phyloP scores from a whole-genome alignment of 257 asterid genomes.

The Datura wrightii region DNA sequence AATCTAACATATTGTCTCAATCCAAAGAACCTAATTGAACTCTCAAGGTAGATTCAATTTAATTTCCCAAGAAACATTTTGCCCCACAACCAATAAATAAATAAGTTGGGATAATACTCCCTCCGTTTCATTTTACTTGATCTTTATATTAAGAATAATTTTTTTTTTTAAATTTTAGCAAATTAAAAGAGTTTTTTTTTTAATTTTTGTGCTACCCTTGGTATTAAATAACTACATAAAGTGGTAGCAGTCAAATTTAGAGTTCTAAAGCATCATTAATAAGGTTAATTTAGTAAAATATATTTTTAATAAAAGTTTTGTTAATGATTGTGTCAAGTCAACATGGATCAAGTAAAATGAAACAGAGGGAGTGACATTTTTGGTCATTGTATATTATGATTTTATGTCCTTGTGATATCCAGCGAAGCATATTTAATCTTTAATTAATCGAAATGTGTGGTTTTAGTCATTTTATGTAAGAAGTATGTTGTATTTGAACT shows the following conservation, averaged over 20 bases:
- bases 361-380: background rate
- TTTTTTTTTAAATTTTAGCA: too few species aligned
- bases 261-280: too few species aligned
- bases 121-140: too few species aligned
- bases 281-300: too few species aligned
- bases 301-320: too few species aligned
- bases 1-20: conserved; percentile 35
- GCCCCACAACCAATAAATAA: conserved; percentile 6
- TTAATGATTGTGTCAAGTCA: too few species aligned
- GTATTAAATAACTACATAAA: too few species aligned
- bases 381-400: background rate
- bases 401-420: background rate
- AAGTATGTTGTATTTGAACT: background rate
- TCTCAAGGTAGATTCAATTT: conserved; percentile 33
- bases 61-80: conserved; percentile 46
- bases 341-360: too few species aligned
- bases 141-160: too few species aligned
- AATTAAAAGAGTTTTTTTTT: too few species aligned
- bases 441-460: background rate
- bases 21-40: conserved; percentile 44
- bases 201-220: too few species aligned
- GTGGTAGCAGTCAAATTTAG: too few species aligned
- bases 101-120: background rate
- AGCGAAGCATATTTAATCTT: background rate
- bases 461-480: background rate